Conservation (phyloP, 306 rosid genomes). For the Dalbergia cochinchinensis region DNA sequence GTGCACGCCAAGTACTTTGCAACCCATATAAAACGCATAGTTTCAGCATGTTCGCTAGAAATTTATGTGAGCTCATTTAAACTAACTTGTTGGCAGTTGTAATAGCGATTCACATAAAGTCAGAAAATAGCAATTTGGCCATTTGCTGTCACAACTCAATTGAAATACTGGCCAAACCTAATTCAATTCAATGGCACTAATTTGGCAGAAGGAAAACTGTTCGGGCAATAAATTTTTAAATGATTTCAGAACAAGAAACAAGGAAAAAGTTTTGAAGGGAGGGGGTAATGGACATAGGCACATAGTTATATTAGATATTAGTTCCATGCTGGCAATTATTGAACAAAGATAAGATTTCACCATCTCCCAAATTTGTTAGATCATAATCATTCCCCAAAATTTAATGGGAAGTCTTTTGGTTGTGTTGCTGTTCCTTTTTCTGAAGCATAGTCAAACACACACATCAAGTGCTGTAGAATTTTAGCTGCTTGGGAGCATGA, state of each 20-base stretch:
- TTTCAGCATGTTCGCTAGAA: background rate
- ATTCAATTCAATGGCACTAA: background rate
- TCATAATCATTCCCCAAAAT: background rate
- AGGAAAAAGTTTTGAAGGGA: background rate
- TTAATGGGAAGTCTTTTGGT: conserved; percentile 48
- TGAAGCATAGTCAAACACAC: conserved; percentile 65
- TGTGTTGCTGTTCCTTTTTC: conserved; percentile 65
- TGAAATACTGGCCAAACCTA: background rate
- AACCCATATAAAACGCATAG: background rate
- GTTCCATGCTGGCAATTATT: conserved; percentile 38
- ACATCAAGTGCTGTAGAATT: conserved; percentile 71
- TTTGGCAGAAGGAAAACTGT: background rate
- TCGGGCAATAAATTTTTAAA: background rate
- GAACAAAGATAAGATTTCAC: conserved; percentile 22
- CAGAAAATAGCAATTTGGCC: background rate
- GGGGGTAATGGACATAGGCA: background rate
- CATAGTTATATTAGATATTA: background rate
- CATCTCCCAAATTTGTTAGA: conserved; percentile 7
- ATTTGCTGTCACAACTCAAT: background rate
- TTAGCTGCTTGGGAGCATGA: conserved; percentile 60
- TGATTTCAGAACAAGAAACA: background rate
- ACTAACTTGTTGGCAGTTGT: background rate
- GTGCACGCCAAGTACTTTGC: background rate
- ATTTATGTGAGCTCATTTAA: background rate
- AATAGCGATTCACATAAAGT: background rate